phyloP scores from a whole-genome alignment of 768 basidiomycete genomes.

The Pisolithus orientalis region DNA sequence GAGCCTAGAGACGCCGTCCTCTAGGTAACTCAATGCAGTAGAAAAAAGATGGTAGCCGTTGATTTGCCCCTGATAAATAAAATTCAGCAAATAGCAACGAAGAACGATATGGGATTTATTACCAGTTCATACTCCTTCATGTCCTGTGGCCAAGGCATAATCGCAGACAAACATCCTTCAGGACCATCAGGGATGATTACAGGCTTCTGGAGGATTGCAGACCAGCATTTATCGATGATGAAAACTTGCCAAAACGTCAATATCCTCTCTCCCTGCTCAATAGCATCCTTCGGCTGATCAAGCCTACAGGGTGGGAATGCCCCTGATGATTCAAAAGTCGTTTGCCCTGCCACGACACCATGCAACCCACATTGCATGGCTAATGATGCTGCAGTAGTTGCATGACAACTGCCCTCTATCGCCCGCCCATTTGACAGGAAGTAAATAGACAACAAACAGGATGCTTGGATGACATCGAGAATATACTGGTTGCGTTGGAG shows the following conservation, averaged over 20 bases:
- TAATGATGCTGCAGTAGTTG: constrained; percentile 65
- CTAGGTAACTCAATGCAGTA: constrained; percentile 58
- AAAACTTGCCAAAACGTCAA: constrained; percentile 82
- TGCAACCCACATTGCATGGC: constrained; percentile 72
- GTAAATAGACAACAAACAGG: constrained; percentile 69
- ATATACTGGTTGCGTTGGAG: constrained; percentile 49
- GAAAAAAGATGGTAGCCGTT: constrained; percentile 46
- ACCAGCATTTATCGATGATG: constrained; percentile 77
- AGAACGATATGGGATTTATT: constrained; percentile 21
- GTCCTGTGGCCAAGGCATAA: constrained; percentile 72
- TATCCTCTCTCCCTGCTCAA: constrained; percentile 67
- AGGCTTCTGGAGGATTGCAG: constrained; percentile 64
- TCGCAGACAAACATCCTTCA: constrained; percentile 51
- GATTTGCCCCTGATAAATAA: constrained; percentile 48
- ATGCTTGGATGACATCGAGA: constrained; percentile 71
- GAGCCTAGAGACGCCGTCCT: constrained; percentile 45
- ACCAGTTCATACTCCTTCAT: constrained; percentile 70
- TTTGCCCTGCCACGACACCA: constrained; percentile 29
- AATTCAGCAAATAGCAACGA: constrained; percentile 8
- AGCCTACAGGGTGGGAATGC: constrained; percentile 37
- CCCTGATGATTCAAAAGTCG: constrained; percentile 30
- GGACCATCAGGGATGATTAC: constrained; percentile 58
- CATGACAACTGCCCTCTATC: constrained; percentile 75
- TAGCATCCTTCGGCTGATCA: constrained; percentile 50
- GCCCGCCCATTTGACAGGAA: constrained; percentile 72